Conservation (phyloP, 2,329 filamentous ascomycete genomes). For the Ophiognomonia clavigignenti-juglandacearum region DNA sequence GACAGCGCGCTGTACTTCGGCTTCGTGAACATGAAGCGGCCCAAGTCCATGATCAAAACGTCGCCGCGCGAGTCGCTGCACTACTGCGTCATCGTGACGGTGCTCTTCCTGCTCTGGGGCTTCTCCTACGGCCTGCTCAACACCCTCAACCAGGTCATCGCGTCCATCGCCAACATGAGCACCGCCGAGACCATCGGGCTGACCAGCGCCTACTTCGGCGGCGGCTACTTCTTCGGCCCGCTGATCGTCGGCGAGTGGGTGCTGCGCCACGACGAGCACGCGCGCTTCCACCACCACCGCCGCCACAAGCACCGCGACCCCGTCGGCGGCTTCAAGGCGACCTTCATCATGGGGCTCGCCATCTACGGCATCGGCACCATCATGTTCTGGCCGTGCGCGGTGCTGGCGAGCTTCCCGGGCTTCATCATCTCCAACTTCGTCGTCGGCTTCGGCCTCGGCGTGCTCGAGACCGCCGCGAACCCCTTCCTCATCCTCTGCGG, state of each 20-base stretch:
- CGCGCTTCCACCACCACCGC: slow-evolving; percentile 34
- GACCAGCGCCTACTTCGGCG: slow-evolving; percentile 66
- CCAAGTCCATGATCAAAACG: slow-evolving; percentile 66
- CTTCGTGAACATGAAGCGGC: slow-evolving; percentile 66
- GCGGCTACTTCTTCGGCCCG: slow-evolving; percentile 65
- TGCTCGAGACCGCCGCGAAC: slow-evolving; percentile 78
- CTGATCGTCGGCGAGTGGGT: slow-evolving; percentile 66
- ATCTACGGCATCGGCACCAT: slow-evolving; percentile 75
- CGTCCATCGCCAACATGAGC: slow-evolving; percentile 56
- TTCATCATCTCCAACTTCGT: slow-evolving; percentile 73
- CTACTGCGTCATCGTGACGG: slow-evolving; percentile 69
- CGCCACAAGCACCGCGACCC: slow-evolving; percentile 31
- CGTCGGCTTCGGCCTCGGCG: slow-evolving; percentile 69
- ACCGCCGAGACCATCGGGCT: slow-evolving; percentile 60
- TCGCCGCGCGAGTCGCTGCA: slow-evolving; percentile 61
- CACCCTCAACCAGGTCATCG: slow-evolving; percentile 69
- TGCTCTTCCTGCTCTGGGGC: slow-evolving; percentile 85
- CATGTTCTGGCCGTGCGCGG: slow-evolving; percentile 79
- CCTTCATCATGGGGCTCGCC: slow-evolving; percentile 71
- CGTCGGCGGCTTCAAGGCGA: slow-evolving; percentile 68
- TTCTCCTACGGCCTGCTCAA: slow-evolving; percentile 86
- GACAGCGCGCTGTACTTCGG: slow-evolving; percentile 63
- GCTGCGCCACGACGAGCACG: slow-evolving; percentile 62
- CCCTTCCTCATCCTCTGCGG: slow-evolving; percentile 70
- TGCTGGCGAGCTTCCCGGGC: slow-evolving; percentile 69